Base-by-base conservation (phyloP, 1,139 yeast species). In the Pichia sp. region DNA sequence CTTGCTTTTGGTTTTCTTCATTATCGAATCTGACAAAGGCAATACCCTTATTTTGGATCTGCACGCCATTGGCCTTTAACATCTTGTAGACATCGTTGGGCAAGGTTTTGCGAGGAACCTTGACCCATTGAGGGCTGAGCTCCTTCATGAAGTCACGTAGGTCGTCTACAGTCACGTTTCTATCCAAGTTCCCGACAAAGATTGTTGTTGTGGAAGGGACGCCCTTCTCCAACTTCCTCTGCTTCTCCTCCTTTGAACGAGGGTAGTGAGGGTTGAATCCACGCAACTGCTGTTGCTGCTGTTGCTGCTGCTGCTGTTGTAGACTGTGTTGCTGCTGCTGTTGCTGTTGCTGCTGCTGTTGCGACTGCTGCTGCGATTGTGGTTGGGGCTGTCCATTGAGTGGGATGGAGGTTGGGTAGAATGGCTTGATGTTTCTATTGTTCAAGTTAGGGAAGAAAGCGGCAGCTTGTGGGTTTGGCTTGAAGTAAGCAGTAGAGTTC, bases 141-240 rank as follows among this genome's bases (percentile, higher is more conserved):
- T 75, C 78, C 57, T 73, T 71, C 66, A 83, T 77, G 57, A 77
- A 71, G 34, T 69, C 72, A 55, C 65, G 71, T 62, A 84, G 71
- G 43, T 76, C 75, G 53, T 75, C 73, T 42, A 73, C 72, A 54
- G 74, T 76, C 17, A 75, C 78, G 56, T 72, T 73, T 63, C 76
- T 78, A 61, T 79, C 83, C 64, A 83, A 73, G 63, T 82, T 83
- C 58, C 84, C 81, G 62, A 84, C 72, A 67, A 82, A 82, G 33
- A 83, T 71, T 7, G 87, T 83, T 58, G 77, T 79, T 45, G 66
- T 69, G 1, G 87, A 82, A 52, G 80, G 78, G 17, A 71, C 71
- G 34, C 87, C 87, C 61, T 80, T 81, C n/a, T 70, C 73, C 51
- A 75, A 67, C 54, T 61, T 65, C 51, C 63, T 57, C 49, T 60